A percentile compares a stretch with the other conserved stretches of the same genome.
Conservation (phyloP, 2,329 filamentous ascomycete species). For the Colletotrichum sansevieriae region DNA sequence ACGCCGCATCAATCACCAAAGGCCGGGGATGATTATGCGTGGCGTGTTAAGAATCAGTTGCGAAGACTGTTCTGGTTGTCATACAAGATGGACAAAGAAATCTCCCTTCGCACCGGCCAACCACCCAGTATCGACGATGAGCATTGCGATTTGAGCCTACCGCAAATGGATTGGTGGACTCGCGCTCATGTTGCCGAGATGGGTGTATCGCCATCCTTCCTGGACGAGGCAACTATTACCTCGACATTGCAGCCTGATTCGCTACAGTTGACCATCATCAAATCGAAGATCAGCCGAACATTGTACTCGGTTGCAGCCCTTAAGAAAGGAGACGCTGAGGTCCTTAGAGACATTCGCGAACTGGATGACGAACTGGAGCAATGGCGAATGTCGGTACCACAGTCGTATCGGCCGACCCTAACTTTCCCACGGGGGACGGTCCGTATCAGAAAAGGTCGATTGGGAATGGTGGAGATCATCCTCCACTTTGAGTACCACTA, state of each 20-base stretch:
- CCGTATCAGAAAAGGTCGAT: constrained; percentile 45
- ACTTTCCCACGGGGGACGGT: constrained; percentile 53
- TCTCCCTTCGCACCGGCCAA: constrained; percentile 65
- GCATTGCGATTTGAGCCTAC: constrained; percentile 65
- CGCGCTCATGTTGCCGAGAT: constrained; percentile 43
- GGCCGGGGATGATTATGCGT: constrained; percentile 24
- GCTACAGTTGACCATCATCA: constrained; percentile 63
- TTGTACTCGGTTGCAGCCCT: constrained; percentile 64
- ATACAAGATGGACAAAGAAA: constrained; percentile 68
- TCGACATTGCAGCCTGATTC: constrained; percentile 59
- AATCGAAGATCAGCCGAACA: constrained; percentile 60
- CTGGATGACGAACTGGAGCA: constrained; percentile 68
- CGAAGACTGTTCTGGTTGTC: constrained; percentile 66
- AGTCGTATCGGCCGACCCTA: constrained; percentile 60
- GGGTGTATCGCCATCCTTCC: constrained; percentile 31
- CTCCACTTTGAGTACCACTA: constrained; percentile 68
- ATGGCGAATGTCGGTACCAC: constrained; percentile 65
- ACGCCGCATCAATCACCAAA: constrained; percentile 38
- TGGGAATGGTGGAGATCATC: constrained; percentile 61
- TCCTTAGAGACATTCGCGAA: constrained; percentile 67
- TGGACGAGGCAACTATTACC: constrained; percentile 29
- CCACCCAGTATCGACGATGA: constrained; percentile 64
- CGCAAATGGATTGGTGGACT: constrained; percentile 50
- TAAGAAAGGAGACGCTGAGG: constrained; percentile 65
- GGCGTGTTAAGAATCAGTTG: constrained; percentile 51